Evolutionary conservation across 2,329 filamentous ascomycete genomes (phyloP).

Genomic region (Ophiognomonia clavigignenti-juglandacearum): DNA sequence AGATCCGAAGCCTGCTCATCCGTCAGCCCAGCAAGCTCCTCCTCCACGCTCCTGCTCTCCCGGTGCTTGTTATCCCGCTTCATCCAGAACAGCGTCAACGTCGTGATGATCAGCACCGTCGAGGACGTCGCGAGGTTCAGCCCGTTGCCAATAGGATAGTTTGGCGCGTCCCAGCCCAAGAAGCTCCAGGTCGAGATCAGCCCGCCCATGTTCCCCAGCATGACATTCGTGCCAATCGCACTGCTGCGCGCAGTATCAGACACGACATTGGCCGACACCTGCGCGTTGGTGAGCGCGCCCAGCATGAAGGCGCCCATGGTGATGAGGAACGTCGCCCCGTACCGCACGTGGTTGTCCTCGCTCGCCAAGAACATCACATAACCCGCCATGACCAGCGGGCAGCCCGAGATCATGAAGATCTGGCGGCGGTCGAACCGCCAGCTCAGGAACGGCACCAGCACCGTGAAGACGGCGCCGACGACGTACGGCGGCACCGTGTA

Average conservation of each 20-base stretch:
- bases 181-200: constrained; percentile 63
- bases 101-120: constrained; percentile 44
- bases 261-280: constrained; percentile 66
- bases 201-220: constrained; percentile 70
- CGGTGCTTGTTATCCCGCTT: constrained; percentile 53
- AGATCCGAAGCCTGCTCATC: constrained; percentile 52
- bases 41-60: constrained; percentile 37
- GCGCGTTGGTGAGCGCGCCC: constrained; percentile 61
- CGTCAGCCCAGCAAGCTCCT: constrained; percentile 48
- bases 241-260: constrained; percentile 64
- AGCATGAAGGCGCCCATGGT: constrained; percentile 59
- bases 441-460: constrained; percentile 56
- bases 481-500: constrained; percentile 67
- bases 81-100: constrained; percentile 54
- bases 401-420: constrained; percentile 54
- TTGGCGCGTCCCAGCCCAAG: constrained; percentile 55
- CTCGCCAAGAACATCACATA: constrained; percentile 67
- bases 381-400: constrained; percentile 62
- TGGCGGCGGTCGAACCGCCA: constrained; percentile 57
- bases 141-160: constrained; percentile 68
- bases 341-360: constrained; percentile 47
- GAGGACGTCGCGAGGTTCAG: constrained; percentile 58
- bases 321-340: constrained; percentile 67
- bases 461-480: constrained; percentile 62
- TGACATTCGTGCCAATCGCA: constrained; percentile 63